These are phyloP conservation scores for Kappamyces sp. DNA, from an alignment of 192 early-diverging fungal genomes.

Conservation along the genomic window DNA sequence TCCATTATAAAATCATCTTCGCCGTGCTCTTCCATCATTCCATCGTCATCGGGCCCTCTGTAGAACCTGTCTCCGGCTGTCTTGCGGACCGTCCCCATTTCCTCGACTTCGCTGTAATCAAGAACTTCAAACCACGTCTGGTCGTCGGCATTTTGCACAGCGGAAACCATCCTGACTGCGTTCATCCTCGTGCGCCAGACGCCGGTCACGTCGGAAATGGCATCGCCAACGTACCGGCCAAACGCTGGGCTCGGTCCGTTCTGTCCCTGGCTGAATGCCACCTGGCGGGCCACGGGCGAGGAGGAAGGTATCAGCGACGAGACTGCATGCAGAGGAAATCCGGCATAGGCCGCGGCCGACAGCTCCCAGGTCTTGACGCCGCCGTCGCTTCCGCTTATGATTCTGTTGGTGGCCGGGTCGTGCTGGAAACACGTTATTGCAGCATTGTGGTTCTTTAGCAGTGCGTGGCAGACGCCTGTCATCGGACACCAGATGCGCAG, in stretches of 20 bases:
- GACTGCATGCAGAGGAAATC: neutral
- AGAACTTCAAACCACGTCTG: constrained; percentile 77
- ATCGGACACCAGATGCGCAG: constrained; percentile 86
- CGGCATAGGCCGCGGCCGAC: constrained; percentile 47
- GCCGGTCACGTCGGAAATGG: constrained; percentile 71
- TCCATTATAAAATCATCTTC: too few relatives aligned
- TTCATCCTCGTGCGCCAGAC: constrained; percentile 97
- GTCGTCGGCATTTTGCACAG: constrained; percentile 47
- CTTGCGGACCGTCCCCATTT: constrained; percentile 31
- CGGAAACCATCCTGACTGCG: constrained; percentile 64
- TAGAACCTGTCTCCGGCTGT: constrained; percentile 26
- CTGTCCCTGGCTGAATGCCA: constrained; percentile 34
- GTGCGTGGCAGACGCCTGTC: constrained; percentile 57
- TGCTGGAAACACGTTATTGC: constrained; percentile 99
- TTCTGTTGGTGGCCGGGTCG: constrained; percentile 73
- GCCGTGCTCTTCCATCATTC: too few relatives aligned
- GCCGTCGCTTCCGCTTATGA: constrained; percentile 90
- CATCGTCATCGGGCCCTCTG: too few relatives aligned
- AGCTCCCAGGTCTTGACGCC: constrained; percentile 97
- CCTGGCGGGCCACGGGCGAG: constrained; percentile 10
- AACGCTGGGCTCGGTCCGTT: constrained; percentile 38
- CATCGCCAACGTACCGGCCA: constrained; percentile 75
- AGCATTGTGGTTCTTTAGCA: constrained; percentile 66
- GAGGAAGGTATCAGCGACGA: constrained; percentile 13
- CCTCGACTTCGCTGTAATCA: constrained; percentile 68